These are phyloP conservation scores for Setaria viridis DNA, from an alignment of 202 grass and related monocot genomes.

Conservation along the genomic window DNA sequence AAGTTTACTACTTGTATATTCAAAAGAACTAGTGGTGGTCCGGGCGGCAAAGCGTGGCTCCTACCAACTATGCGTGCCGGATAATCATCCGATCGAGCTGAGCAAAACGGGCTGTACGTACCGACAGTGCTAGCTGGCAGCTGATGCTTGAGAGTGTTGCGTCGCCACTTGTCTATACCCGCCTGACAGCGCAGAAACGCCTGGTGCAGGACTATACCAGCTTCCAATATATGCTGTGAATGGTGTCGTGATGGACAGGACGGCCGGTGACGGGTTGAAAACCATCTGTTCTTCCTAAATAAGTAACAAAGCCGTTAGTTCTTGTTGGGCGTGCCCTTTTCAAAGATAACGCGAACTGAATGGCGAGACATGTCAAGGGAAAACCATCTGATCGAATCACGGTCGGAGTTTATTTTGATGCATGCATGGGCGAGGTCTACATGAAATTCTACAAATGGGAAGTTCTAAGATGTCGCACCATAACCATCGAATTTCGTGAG, in stretches of 20 bases:
- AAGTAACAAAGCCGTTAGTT: background rate
- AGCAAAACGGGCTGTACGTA: conserved; percentile 24
- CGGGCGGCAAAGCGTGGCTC: conserved; percentile 25
- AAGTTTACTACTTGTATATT: background rate
- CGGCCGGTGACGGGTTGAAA: background rate
- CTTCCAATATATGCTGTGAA: background rate
- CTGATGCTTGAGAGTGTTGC: conserved; percentile 37
- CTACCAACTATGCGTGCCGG: conserved; percentile 33
- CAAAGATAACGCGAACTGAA: background rate
- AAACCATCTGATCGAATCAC: background rate
- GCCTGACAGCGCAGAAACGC: conserved; percentile 16
- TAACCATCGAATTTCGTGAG: background rate
- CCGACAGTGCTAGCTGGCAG: conserved; percentile 55
- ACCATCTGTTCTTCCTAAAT: background rate
- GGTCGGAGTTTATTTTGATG: background rate
- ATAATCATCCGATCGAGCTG: background rate
- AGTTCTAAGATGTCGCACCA: background rate
- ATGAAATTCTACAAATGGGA: background rate
- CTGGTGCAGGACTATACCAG: background rate
- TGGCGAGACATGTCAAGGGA: background rate
- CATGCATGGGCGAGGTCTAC: background rate
- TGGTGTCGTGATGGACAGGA: background rate
- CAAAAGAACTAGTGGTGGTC: conserved; percentile 16
- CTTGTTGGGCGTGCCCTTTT: background rate
- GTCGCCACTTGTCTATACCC: conserved; percentile 27